Evolutionary conservation across 495 filamentous ascomycete species (phyloP).

Genomic region (Xylaria curta): DNA sequence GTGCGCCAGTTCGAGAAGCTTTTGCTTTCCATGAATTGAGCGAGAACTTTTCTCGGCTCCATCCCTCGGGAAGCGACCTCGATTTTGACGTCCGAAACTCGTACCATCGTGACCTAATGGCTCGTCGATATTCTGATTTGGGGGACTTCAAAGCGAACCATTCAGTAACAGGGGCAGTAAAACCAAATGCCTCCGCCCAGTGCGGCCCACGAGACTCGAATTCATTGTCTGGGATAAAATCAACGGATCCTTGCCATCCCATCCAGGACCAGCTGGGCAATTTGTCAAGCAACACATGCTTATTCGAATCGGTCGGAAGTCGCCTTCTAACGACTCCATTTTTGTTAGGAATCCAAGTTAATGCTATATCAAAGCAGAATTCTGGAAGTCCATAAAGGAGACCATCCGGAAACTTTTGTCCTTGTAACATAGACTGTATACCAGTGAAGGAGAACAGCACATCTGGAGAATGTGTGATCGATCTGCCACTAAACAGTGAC

Average conservation of each 20-base stretch:
- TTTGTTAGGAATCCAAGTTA: background rate
- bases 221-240: constrained; percentile 2
- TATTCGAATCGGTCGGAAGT: background rate
- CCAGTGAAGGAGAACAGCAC: constrained; percentile 5
- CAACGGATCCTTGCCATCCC: background rate
- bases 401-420: constrained; percentile 5
- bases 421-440: constrained; percentile 4
- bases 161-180: background rate
- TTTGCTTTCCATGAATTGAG: background rate
- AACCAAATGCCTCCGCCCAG: background rate
- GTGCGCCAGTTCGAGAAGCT: background rate
- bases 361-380: constrained; percentile 4
- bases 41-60: constrained; percentile 1
- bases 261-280: constrained; percentile 11
- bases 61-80: background rate
- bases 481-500: background rate
- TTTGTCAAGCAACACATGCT: background rate
- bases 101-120: background rate
- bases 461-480: background rate
- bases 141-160: background rate
- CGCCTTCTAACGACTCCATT: background rate
- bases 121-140: background rate
- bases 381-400: constrained; percentile 3
- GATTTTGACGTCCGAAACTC: background rate
- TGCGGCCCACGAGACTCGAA: constrained; percentile 4